phyloP scores from a whole-genome alignment of 192 early-diverging fungal genomes.

The Geranomyces variabilis region DNA sequence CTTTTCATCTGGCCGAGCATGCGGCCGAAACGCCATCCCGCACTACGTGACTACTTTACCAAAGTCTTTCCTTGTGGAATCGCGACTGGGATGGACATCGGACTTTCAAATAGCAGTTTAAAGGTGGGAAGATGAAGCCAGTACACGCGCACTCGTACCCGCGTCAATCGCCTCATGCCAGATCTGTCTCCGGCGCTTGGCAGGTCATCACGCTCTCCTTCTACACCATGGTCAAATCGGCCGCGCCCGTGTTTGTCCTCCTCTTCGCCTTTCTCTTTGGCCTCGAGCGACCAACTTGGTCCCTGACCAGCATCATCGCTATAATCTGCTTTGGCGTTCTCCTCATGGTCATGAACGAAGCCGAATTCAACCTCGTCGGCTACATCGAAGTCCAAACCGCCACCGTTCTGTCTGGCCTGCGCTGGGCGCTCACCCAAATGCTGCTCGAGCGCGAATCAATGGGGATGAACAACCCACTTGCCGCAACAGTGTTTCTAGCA shows the following conservation, averaged over 20 bases:
- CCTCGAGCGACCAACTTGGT: constrained; percentile 76
- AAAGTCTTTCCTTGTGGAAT: constrained; percentile 86
- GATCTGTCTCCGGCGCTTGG: background rate
- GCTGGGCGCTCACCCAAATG: constrained; percentile 89
- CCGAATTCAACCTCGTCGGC: constrained; percentile 77
- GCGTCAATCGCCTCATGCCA: too few species aligned
- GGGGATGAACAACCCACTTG: constrained; percentile 87
- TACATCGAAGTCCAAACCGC: constrained; percentile 79
- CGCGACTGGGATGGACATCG: constrained; percentile 88
- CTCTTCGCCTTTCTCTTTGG: constrained; percentile 90
- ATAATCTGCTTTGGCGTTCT: constrained; percentile 81
- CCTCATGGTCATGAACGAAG: constrained; percentile 86
- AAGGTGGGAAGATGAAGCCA: constrained; percentile 46
- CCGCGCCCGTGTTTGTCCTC: constrained; percentile 65
- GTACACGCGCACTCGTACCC: too few species aligned
- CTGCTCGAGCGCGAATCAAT: constrained; percentile 72
- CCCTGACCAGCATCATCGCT: constrained; percentile 71
- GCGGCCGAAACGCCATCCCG: constrained; percentile 61
- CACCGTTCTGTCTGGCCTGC: constrained; percentile 80
- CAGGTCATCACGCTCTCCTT: constrained; percentile 86
- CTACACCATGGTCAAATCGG: constrained; percentile 76
- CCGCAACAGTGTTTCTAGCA: constrained; percentile 79
- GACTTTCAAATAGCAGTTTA: constrained; percentile 83
- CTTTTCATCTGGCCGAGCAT: constrained; percentile 63
- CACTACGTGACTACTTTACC: constrained; percentile 59